phyloP scores from a whole-genome alignment of 2,329 filamentous ascomycete species.

The Chaetothyriales sp. region DNA sequence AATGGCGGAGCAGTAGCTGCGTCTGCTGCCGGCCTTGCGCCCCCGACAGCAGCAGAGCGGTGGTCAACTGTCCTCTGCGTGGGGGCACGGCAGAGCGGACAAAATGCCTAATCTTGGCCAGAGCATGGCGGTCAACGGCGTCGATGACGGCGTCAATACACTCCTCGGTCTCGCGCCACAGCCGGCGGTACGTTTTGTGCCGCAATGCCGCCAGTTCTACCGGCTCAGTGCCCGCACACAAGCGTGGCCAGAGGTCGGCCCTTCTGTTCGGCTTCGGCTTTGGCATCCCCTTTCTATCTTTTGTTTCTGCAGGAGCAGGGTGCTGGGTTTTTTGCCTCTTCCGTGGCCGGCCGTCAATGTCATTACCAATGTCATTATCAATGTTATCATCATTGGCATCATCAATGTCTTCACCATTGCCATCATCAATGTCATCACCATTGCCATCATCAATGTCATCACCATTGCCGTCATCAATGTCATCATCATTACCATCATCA shows the following conservation, averaged over 20 bases:
- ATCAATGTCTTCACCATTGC: too few relatives aligned
- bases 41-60: conserved; percentile 11
- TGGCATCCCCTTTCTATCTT: conserved; percentile 8
- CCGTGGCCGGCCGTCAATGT: conserved; percentile 30
- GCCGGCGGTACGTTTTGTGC: conserved; percentile 25
- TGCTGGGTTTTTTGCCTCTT: conserved; percentile 46
- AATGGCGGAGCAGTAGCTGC: not conserved
- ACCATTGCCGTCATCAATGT: too few relatives aligned
- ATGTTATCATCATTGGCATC: too few relatives aligned
- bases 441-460: not conserved
- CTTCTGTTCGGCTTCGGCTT: not conserved
- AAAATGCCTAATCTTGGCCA: conserved; percentile 22
- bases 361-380: conserved; percentile 7
- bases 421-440: conserved; percentile 14
- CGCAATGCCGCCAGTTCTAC: conserved; percentile 23
- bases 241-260: conserved; percentile 23
- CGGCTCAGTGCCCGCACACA: conserved; percentile 28
- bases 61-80: conserved; percentile 4
- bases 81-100: not conserved
- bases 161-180: conserved; percentile 28
- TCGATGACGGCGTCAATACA: conserved; percentile 29
- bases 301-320: conserved; percentile 11
- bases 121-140: conserved; percentile 27
- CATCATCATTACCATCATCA: not conserved
- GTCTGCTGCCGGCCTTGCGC: not conserved